phyloP scores from a whole-genome alignment of 805 yeast genomes.

The Danielia reshetovae region DNA sequence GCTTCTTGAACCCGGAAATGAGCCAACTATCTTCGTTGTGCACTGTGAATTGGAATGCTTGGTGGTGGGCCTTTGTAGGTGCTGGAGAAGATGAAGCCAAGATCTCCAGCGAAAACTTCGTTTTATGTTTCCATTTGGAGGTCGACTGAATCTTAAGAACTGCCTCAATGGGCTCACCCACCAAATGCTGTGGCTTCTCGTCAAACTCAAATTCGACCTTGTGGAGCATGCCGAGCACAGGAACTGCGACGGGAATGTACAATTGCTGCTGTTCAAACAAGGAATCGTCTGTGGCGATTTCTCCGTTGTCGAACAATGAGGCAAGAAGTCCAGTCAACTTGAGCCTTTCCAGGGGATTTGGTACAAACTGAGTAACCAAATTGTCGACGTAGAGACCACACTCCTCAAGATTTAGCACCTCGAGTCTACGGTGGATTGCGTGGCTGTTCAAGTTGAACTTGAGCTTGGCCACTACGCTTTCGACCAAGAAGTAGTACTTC shows the following conservation, averaged over 20 bases:
- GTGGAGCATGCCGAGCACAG: conserved; percentile 58
- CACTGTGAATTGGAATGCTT: conserved; percentile 44
- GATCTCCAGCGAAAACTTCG: not conserved
- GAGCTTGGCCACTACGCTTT: conserved; percentile 15
- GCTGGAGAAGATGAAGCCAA: conserved; percentile 13
- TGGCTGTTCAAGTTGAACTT: conserved; percentile 29
- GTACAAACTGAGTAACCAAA: conserved; percentile 10
- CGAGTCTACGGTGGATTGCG: conserved; percentile 20
- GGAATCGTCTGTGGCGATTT: not conserved
- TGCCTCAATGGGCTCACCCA: conserved; percentile 61
- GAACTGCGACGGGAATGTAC: conserved; percentile 57
- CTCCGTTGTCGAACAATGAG: conserved; percentile 1
- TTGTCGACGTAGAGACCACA: conserved; percentile 14
- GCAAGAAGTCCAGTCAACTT: conserved; percentile 8
- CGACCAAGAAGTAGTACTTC: conserved; percentile 18
- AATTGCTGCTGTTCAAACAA: conserved; percentile 17
- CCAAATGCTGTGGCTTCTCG: conserved; percentile 42
- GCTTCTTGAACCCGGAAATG: conserved; percentile 64
- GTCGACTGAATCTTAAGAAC: conserved; percentile 41
- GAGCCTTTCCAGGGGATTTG: conserved; percentile 5
- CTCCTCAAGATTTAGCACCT: conserved; percentile 17
- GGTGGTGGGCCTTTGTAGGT: conserved; percentile 1
- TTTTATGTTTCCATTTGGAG: conserved; percentile 37
- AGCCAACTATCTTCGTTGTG: conserved; percentile 71
- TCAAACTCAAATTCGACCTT: conserved; percentile 45